Evolutionary conservation across 805 yeast species (phyloP), one percentile per base, ranked within the genome.

Genomic region (Cephaloascus albidus): DNA sequence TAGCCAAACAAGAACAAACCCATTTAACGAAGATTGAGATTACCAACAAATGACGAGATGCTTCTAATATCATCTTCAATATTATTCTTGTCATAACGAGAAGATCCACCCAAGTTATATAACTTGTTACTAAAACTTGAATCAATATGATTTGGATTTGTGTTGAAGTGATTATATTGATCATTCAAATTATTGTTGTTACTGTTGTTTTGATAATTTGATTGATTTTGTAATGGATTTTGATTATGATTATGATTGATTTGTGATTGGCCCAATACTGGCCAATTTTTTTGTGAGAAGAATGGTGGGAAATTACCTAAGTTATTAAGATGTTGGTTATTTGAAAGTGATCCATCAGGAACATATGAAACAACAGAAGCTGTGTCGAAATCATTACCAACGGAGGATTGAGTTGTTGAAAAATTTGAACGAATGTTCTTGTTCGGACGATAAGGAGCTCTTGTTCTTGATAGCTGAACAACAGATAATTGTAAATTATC

Each of bases 401-500:
- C 48, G 28, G 41, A 48, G 16, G 45, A 28, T 34, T 46, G 28
- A 3, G 57, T 47, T 27, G 41, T 48, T 17, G 45, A 28, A 4
- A 41, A 39, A 31, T 28, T 34, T 10, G 44, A 37, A 32, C 57
- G 41, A 14, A 28, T 4, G 14, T 16, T 19, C 3, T 10, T 20
- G 5, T 14, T n/a, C 33, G 10, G 33, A 8, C 38, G 32, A 17
- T 36, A 31, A 4, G 20, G 33, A 16, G 39, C 38, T 16, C 19
- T 33, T 41, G 60, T 60, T 45, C 55, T 60, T 17, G 54, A 56
- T 43, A 68, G 64, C 45, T 76, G 82, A 18, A 83, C 78, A 42
- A 81, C 67, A 43, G 88, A 79, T 38, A 83, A 61, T 54, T 82
- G 93, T 45, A 89, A 68, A 48, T 78, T 84, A 43, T 83, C 90